phyloP scores from a whole-genome alignment of 345 rosid species.

The Lenwebbia sp. region DNA sequence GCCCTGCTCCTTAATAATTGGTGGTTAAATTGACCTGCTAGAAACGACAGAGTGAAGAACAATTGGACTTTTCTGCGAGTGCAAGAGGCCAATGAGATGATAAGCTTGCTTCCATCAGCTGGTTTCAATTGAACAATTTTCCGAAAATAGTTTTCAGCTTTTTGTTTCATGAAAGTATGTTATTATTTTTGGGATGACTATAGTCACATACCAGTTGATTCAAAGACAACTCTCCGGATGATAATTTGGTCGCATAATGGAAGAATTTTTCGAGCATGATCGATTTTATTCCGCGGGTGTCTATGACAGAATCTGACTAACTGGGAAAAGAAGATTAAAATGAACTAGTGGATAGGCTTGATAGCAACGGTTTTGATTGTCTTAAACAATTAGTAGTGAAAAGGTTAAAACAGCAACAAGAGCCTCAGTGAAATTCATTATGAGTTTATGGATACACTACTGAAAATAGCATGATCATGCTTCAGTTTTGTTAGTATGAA shows the following conservation, averaged over 20 bases:
- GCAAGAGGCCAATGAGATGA: neutral
- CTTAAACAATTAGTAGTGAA: neutral
- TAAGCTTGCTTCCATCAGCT: neutral
- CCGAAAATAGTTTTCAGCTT: neutral
- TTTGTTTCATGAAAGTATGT: neutral
- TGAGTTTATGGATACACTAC: neutral
- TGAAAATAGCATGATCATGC: neutral
- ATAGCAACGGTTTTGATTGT: neutral
- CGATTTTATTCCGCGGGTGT: neutral
- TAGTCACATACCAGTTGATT: neutral
- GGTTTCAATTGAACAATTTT: neutral
- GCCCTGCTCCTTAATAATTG: neutral
- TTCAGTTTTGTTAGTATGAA: neutral
- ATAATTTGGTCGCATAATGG: neutral
- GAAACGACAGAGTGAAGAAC: neutral
- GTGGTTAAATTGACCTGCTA: neutral
- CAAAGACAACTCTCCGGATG: neutral
- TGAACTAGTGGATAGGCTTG: neutral
- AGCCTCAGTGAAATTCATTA: neutral
- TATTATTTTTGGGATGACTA: neutral
- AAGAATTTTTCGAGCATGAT: neutral
- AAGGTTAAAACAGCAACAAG: neutral
- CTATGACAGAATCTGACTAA: neutral
- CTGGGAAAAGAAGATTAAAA: neutral
- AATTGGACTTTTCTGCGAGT: neutral